These are phyloP conservation scores for Phytopythium boreale DNA, from an alignment of 352 stramenopile species.

Conservation along the genomic window DNA sequence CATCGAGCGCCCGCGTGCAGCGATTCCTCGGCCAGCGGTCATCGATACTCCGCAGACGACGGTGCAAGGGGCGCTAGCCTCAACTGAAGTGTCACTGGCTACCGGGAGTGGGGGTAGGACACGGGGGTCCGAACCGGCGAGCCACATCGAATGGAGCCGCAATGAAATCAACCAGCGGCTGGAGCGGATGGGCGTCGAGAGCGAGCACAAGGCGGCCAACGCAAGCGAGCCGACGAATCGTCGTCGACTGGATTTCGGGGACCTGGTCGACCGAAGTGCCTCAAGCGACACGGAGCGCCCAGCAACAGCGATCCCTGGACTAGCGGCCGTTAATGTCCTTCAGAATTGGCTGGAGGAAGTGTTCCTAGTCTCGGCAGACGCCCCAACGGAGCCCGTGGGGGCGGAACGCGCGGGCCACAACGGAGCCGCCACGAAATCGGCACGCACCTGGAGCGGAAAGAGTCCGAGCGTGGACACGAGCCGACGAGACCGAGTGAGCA, in stretches of 20 bases:
- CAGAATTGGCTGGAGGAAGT: background rate
- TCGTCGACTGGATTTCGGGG: background rate
- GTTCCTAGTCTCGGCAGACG: background rate
- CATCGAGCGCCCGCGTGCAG: background rate
- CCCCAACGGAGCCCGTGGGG: too few species aligned
- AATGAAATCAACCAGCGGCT: background rate
- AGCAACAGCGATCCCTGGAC: background rate
- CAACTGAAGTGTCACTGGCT: too few species aligned
- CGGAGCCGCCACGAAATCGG: too few species aligned
- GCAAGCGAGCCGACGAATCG: background rate
- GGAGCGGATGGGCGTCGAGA: background rate
- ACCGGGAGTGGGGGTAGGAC: background rate
- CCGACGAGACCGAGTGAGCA: too few species aligned
- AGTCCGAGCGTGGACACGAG: too few species aligned
- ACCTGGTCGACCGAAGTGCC: background rate
- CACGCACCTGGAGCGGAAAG: too few species aligned
- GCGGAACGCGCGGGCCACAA: too few species aligned
- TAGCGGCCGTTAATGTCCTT: background rate
- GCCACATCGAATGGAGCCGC: background rate
- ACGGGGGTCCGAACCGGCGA: background rate
- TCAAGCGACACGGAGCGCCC: background rate
- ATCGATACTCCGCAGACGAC: too few species aligned
- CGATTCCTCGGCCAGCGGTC: too few species aligned
- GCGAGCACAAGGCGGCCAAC: background rate
- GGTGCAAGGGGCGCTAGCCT: too few species aligned